Evolutionary conservation across 2,329 filamentous ascomycete genomes (phyloP), one percentile per base, ranked within the genome.

Genomic region (Fusarium burgessii): DNA sequence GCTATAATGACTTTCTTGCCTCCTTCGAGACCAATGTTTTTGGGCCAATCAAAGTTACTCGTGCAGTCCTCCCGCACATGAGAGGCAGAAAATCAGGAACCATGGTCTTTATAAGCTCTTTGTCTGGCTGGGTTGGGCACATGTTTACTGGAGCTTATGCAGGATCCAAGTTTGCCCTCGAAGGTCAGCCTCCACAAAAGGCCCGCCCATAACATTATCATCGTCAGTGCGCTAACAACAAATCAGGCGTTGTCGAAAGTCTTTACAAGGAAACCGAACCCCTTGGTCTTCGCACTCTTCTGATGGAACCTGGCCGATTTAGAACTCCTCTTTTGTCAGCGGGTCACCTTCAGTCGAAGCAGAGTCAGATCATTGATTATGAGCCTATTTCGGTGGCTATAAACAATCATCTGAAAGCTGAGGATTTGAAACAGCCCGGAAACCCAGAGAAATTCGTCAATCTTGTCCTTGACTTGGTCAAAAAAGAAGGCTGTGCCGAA

Each of bases 1-100:
- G 63, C 17, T 57, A 51, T 11, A 8, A 66, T 7, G 59, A 59
- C 3, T 65, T 66, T 51, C 46, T 45, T 29, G 38, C 62, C 7
- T 50, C 60, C 8, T 67, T 67, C 5, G 63, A 67, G 9, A 67
- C 61, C 8, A 67, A 67, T 5, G 54, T 66, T 15, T 67, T 67
- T 14, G 63, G 63, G 2, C 54, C 63, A 2, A 42, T 67, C 2
- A 67, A 66, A 1, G 33, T 50, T 3, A 67, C 63, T 2, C 62
- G 63, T 17, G 54, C 61, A 12, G 20, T 66, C 1, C 63, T 67
- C 13, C 63, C 61, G 3, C 47, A 66, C 27, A 29, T 67, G 15
- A 43, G 63, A 35, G 18, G 36, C 1, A 42, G 27, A 3, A 51
- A 42, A 6, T 25, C 54, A 0, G 63, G 63, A 8, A 67, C 63